phyloP scores from a whole-genome alignment of 176 grass and related monocot genomes.

The Calamus simplicifolius region DNA sequence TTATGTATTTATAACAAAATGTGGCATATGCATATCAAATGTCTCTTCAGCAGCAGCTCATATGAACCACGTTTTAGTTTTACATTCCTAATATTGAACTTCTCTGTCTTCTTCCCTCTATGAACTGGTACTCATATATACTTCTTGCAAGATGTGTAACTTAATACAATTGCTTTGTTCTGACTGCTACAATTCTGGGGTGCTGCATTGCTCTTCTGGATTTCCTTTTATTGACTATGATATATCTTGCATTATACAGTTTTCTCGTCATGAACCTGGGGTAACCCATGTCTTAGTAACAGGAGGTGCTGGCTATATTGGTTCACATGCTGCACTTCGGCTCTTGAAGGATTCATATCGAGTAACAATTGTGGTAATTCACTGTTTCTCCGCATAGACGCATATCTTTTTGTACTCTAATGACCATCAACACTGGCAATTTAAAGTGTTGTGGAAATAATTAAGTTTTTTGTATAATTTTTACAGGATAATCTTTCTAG shows the following conservation, averaged over 20 bases:
- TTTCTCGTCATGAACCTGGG: constrained; percentile 80
- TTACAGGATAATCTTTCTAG: constrained; percentile 95
- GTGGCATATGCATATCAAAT: no score
- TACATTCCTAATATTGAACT: no score
- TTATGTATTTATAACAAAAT: no score
- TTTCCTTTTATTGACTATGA: background rate
- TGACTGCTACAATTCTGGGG: no score
- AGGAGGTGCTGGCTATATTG: constrained; percentile 90
- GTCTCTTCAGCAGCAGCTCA: no score
- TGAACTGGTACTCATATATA: no score
- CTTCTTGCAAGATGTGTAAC: no score
- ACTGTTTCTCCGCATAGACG: constrained; percentile 2
- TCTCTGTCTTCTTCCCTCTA: no score
- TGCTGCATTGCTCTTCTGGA: no score
- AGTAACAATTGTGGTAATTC: constrained; percentile 96
- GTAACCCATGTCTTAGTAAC: constrained; percentile 98
- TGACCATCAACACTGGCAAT: background rate
- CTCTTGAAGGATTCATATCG: constrained; percentile 79
- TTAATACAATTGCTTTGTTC: no score
- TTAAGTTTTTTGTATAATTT: background rate
- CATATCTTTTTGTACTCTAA: background rate
- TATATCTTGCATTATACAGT: constrained; percentile 39
- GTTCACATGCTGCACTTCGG: constrained; percentile 89
- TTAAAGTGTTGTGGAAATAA: background rate
- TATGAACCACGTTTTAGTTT: no score